phyloP scores from a whole-genome alignment of 2,329 filamentous ascomycete species.

The Botrytis squamosa region DNA sequence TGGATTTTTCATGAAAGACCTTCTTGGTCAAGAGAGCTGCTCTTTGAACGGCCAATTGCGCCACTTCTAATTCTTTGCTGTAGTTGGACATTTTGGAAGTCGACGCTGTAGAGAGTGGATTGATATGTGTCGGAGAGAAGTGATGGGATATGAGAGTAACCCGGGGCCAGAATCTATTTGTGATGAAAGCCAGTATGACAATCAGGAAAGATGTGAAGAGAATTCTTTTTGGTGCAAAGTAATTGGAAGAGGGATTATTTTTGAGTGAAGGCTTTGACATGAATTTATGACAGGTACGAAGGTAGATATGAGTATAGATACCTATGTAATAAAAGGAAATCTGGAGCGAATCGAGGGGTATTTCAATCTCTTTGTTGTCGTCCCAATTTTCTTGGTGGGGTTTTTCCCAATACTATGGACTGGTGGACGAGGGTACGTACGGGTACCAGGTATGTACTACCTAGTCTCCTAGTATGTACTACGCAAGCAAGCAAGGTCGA shows the following conservation, averaged over 20 bases:
- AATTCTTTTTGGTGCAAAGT: slow-evolving; percentile 24
- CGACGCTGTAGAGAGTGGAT: slow-evolving; percentile 24
- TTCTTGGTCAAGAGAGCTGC: slow-evolving; percentile 73
- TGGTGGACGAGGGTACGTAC: too few relatives aligned
- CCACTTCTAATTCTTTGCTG: slow-evolving; percentile 75
- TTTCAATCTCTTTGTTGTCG: slow-evolving; percentile 15
- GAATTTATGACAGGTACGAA: not conserved
- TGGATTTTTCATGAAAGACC: slow-evolving; percentile 84
- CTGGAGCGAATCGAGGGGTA: slow-evolving; percentile 6
- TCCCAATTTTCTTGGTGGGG: slow-evolving; percentile 20
- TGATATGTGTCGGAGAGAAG: slow-evolving; percentile 28
- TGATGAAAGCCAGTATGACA: slow-evolving; percentile 36
- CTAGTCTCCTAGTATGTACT: not conserved
- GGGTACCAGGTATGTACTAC: not conserved
- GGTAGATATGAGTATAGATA: too few relatives aligned
- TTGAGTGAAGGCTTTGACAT: slow-evolving; percentile 7
- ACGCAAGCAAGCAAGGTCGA: not conserved
- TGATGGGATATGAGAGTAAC: slow-evolving; percentile 36
- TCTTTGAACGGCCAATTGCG: slow-evolving; percentile 85
- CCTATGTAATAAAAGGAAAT: not conserved
- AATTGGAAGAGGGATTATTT: not conserved
- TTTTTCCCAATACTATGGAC: not conserved
- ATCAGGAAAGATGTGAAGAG: slow-evolving; percentile 34
- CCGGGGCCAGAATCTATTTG: slow-evolving; percentile 34
- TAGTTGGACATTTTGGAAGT: slow-evolving; percentile 50